Evolutionary conservation across 495 filamentous ascomycete species (phyloP).

Genomic region (Talaromyces liani): DNA sequence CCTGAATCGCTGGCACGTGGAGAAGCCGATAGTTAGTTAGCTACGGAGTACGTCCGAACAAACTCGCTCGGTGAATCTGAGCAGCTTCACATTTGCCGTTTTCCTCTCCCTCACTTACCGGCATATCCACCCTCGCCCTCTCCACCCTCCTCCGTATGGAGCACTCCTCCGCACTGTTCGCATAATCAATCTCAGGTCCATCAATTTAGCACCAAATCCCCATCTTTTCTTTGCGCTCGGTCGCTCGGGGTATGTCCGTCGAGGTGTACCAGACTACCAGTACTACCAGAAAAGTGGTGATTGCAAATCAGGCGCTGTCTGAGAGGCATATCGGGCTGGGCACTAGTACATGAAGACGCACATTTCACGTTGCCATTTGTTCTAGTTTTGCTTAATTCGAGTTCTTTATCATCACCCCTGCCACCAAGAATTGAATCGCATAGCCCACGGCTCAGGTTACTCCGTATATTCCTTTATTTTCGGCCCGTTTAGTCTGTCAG

Average conservation of each 20-base stretch:
- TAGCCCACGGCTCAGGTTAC: not conserved
- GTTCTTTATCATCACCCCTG: not conserved
- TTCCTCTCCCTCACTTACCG: not conserved
- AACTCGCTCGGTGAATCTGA: not conserved
- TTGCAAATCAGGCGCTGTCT: not conserved
- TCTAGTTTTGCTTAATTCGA: not conserved
- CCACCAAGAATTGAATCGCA: not conserved
- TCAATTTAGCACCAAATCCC: not conserved
- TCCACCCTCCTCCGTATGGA: not conserved
- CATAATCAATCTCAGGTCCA: not conserved
- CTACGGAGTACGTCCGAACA: no score
- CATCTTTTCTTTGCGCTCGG: not conserved
- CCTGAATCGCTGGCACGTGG: not conserved
- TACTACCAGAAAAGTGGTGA: not conserved
- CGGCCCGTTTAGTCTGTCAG: not conserved
- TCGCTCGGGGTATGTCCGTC: not conserved
- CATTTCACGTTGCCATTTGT: not conserved
- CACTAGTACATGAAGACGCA: not conserved
- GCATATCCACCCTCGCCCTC: not conserved
- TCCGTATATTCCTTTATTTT: not conserved
- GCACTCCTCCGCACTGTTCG: not conserved
- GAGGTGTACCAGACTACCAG: no score
- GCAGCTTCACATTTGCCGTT: not conserved
- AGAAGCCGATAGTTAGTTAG: not conserved
- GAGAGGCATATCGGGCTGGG: not conserved